A percentile compares a stretch with the other conserved stretches of the same genome.
These are phyloP conservation scores for Glarea lozoyensis DNA, from an alignment of 495 filamentous ascomycete species.

Conservation along the genomic window DNA sequence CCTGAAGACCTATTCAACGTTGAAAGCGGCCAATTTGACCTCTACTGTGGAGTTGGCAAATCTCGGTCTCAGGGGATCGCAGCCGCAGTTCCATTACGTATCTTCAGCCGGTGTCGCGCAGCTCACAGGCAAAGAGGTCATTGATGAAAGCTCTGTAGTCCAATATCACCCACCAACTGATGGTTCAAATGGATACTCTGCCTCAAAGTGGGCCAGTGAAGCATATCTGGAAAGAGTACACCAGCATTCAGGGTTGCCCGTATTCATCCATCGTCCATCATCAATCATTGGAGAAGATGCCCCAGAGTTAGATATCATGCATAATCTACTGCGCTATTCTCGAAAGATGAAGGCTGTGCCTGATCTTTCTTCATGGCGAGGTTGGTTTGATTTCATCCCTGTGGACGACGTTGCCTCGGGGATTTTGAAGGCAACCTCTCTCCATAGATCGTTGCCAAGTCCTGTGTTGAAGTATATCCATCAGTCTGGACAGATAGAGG, in stretches of 20 bases:
- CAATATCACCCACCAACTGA: not conserved
- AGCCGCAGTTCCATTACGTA: slow-evolving; percentile 45
- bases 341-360: not conserved
- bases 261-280: slow-evolving; percentile 32
- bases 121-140: not conserved
- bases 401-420: not conserved
- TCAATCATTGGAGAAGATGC: not conserved
- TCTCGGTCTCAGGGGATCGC: slow-evolving; percentile 22
- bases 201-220: slow-evolving; percentile 49
- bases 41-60: slow-evolving; percentile 33
- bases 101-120: slow-evolving; percentile 28
- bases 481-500: too few relatives aligned
- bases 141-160: not conserved
- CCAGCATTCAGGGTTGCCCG: slow-evolving; percentile 21
- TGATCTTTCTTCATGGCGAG: not conserved
- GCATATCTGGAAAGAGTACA: slow-evolving; percentile 30
- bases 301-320: not conserved
- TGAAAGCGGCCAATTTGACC: slow-evolving; percentile 32
- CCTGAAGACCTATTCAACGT: slow-evolving; percentile 34
- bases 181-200: slow-evolving; percentile 7
- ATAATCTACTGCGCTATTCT: not conserved
- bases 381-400: not conserved
- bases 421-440: too few relatives aligned
- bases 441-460: too few relatives aligned
- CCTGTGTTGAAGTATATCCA: too few relatives aligned